These are phyloP conservation scores for Diplocarpon rosae DNA, from an alignment of 2,329 filamentous ascomycete species.

Conservation along the genomic window DNA sequence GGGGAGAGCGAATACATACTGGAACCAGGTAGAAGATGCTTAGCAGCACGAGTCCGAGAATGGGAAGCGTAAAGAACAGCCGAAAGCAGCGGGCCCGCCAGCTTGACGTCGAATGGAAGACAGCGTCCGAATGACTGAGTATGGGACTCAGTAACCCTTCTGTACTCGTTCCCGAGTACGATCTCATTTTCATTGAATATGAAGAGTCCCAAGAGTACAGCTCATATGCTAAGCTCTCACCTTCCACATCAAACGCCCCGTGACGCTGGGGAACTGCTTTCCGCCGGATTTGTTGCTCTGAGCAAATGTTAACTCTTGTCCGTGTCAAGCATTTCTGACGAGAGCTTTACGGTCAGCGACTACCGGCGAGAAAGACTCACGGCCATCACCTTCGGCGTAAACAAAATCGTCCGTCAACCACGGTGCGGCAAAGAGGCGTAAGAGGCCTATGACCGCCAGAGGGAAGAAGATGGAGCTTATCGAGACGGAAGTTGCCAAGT, in stretches of 20 bases:
- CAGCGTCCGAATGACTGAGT: neutral
- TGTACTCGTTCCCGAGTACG: neutral
- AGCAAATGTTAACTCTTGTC: no score
- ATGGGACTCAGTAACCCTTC: neutral
- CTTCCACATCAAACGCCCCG: no score
- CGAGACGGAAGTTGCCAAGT: neutral
- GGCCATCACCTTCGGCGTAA: neutral
- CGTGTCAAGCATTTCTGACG: no score
- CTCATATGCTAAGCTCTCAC: no score
- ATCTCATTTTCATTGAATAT: neutral
- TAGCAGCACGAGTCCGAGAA: neutral
- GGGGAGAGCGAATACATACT: neutral
- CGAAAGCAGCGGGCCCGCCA: constrained; percentile 7
- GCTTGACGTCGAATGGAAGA: neutral
- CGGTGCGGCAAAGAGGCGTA: constrained; percentile 4
- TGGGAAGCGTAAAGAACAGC: constrained; percentile 2
- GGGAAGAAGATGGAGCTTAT: constrained; percentile 9
- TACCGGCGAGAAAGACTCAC: neutral
- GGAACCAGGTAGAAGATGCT: constrained; percentile 5
- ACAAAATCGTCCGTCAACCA: constrained; percentile 9
- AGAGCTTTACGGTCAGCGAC: no score
- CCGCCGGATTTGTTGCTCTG: no score
- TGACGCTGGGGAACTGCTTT: no score
- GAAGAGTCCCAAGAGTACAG: no score
- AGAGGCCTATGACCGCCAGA: constrained; percentile 7